Evolutionary conservation across 257 asterid genomes (phyloP).

Genomic region (Rehmannia glutinosa): DNA sequence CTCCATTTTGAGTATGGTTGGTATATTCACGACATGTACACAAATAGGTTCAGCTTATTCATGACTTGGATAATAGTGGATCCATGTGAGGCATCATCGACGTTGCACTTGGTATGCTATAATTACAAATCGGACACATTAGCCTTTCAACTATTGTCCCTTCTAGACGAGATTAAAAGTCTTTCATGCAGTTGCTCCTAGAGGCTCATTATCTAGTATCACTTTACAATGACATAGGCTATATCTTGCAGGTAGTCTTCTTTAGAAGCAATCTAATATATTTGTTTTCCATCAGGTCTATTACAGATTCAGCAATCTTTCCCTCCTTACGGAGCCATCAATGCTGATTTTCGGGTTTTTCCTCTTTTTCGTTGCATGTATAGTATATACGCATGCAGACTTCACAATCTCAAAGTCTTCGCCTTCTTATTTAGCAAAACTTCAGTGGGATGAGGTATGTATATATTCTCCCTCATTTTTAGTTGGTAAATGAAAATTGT

Average conservation of each 20-base stretch:
- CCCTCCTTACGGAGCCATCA: slow-evolving; percentile 78
- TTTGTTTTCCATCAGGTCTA: slow-evolving; percentile 53
- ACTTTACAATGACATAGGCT: neutral
- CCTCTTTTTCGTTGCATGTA: slow-evolving; percentile 73
- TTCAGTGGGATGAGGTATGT: slow-evolving; percentile 96
- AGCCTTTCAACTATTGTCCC: neutral
- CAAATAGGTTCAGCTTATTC: neutral
- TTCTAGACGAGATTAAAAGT: neutral
- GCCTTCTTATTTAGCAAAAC: slow-evolving; percentile 80
- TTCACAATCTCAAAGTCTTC: slow-evolving; percentile 92
- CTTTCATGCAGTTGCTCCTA: slow-evolving; percentile 5
- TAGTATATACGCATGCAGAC: slow-evolving; percentile 74
- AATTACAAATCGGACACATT: neutral
- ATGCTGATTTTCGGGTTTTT: slow-evolving; percentile 90
- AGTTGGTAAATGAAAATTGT: neutral
- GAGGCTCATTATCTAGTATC: neutral
- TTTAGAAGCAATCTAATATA: slow-evolving; percentile 16
- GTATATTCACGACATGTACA: neutral
- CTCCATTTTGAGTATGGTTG: neutral
- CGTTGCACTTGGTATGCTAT: neutral
- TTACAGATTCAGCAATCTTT: slow-evolving; percentile 79
- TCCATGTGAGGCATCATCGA: neutral
- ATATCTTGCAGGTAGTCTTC: neutral
- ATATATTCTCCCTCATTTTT: slow-evolving; percentile 1
- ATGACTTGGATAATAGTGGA: neutral